Percentiles rank a stretch among this genome's conserved stretches.
phyloP scores from a whole-genome alignment of 345 rosid species.

The Heritiera fomes region DNA sequence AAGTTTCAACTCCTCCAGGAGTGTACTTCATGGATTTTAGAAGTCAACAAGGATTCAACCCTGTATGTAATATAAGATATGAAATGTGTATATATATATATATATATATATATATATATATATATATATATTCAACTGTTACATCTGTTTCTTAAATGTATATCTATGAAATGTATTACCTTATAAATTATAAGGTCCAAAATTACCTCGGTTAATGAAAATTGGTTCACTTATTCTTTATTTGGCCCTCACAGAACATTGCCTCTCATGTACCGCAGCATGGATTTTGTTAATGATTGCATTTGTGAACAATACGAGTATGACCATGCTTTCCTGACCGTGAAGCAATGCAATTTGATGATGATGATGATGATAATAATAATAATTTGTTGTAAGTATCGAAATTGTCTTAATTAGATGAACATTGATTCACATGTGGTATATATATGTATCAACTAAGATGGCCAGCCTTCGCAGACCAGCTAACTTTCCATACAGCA shows the following conservation, averaged over 20 bases:
- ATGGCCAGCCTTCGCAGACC: slow-evolving; percentile 32
- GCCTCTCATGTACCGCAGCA: neutral
- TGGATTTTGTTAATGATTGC: too few relatives aligned
- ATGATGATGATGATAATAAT: too few relatives aligned
- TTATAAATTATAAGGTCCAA: neutral
- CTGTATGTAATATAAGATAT: neutral
- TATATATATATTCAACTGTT: neutral
- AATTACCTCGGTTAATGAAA: neutral
- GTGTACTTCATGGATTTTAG: slow-evolving; percentile 16
- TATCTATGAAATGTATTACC: too few relatives aligned
- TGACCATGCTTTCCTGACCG: too few relatives aligned
- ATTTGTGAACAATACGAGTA: too few relatives aligned
- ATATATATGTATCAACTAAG: too few relatives aligned
- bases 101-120: too few relatives aligned
- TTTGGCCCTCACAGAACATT: too few relatives aligned
- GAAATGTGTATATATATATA: neutral
- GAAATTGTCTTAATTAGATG: too few relatives aligned
- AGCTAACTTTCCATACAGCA: slow-evolving; percentile 24
- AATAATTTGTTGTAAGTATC: too few relatives aligned
- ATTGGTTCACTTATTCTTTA: neutral
- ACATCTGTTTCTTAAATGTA: neutral
- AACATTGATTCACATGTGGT: too few relatives aligned
- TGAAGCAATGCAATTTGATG: too few relatives aligned
- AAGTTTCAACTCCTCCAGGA: slow-evolving; percentile 11
- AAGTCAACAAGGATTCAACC: slow-evolving; percentile 14